These are phyloP conservation scores for Tricholoma sp. DNA, from an alignment of 768 basidiomycete species.

Conservation along the genomic window DNA sequence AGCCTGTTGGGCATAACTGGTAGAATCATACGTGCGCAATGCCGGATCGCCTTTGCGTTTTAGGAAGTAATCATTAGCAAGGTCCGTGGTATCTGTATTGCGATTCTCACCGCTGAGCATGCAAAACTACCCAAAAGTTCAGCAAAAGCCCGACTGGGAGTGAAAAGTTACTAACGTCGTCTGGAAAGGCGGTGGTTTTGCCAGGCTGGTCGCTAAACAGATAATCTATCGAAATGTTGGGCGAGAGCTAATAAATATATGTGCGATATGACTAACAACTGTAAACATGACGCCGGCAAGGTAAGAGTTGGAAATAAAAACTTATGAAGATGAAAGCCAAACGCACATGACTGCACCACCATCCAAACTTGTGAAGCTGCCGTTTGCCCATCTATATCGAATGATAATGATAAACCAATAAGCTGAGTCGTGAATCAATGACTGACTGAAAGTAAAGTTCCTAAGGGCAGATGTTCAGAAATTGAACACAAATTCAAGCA, in stretches of 20 bases:
- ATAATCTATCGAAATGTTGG: constrained; percentile 32
- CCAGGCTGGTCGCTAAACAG: constrained; percentile 41
- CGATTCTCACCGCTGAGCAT: constrained; percentile 43
- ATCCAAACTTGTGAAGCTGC: constrained; percentile 37
- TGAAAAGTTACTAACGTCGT: constrained; percentile 35
- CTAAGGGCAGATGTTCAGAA: constrained; percentile 14
- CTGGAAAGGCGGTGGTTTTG: constrained; percentile 48
- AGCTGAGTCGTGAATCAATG: background rate
- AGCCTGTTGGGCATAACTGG: constrained; percentile 40
- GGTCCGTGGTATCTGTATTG: background rate
- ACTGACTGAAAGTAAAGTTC: constrained; percentile 48
- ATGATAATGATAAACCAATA: background rate
- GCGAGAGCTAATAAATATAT: background rate
- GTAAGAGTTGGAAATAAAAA: background rate
- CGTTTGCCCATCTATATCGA: constrained; percentile 38
- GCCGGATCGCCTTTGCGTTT: constrained; percentile 32
- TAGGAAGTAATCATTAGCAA: background rate
- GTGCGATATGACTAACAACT: constrained; percentile 23
- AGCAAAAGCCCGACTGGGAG: background rate
- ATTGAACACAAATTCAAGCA: constrained; percentile 1
- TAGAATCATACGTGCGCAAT: constrained; percentile 42
- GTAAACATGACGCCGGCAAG: background rate
- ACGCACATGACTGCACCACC: constrained; percentile 43
- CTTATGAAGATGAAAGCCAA: constrained; percentile 16
- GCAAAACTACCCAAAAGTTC: constrained; percentile 35